Evolutionary conservation across 1,139 yeast genomes (phyloP), one percentile per base, ranked within the genome.

Genomic region (Meyerozyma guilliermondii): DNA sequence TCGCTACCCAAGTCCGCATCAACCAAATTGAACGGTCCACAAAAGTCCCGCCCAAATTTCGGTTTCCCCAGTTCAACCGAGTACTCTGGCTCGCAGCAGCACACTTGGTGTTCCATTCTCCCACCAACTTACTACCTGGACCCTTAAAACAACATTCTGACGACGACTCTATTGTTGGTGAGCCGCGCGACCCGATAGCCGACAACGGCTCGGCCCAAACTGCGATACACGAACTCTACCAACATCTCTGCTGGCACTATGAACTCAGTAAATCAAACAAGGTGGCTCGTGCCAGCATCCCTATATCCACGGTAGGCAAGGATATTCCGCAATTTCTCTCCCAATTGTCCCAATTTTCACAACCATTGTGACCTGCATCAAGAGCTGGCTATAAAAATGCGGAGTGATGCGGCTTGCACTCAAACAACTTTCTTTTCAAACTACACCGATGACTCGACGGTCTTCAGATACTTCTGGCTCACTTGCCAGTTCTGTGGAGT

Each of bases 41-140:
- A 0, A 75, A 76, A 46, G 96, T 89, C 1, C 91, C 92, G 0
- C 71, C 80, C 43, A 80, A 79, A 51, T 89, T 83, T 62, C 71
- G 87, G 39, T 89, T 86, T 55, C 97, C 97, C 0, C 74, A 76
- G 60, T 87, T 88, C 55, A 76, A 81, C 46, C 76, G 71, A 47
- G 83, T 86, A 4, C 61, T 87, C 58, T 85, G 94, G 91, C 66
- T 80, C 22, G 66, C 84, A 5, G 75, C 77, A 10, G 70, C 69
- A 65, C 74, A 69, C 50, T 68, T 71, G 43, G 49, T 55, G 43
- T 56, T 65, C 31, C 63, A 67, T 31, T 8, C 23, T 10, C 24
- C 36, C 11, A 18, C 33, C 10, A 5, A 8, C 4, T 9, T 47
- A 31, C 56, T 37, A 17, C 13, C 38, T 14, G 38, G 27, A n/a